These are phyloP conservation scores for carrot (Daucus carota) DNA, from an alignment of 129 eudicot species.

Conservation along the genomic window DNA sequence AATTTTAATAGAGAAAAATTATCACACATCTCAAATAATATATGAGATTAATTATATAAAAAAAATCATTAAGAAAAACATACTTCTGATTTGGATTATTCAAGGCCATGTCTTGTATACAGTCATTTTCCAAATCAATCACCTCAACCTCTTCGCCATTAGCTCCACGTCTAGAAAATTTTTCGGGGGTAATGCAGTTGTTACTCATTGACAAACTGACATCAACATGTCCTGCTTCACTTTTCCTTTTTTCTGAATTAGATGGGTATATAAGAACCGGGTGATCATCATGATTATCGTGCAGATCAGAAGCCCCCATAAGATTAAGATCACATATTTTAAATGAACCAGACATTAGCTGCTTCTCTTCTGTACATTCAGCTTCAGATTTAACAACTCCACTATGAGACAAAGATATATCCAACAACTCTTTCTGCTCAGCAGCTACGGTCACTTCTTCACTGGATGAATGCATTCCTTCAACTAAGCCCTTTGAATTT, in stretches of 20 bases:
- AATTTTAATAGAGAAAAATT: background rate
- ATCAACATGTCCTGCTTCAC: slow-evolving; percentile 40
- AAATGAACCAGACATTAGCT: slow-evolving; percentile 65
- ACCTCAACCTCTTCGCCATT: slow-evolving; percentile 67
- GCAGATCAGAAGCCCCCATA: slow-evolving; percentile 45
- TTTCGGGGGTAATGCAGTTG: slow-evolving; percentile 28
- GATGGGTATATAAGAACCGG: slow-evolving; percentile 35
- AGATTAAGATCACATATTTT: slow-evolving; percentile 89
- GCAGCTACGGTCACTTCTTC: slow-evolving; percentile 10
- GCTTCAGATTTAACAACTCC: slow-evolving; percentile 20
- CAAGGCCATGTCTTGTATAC: slow-evolving; percentile 39
- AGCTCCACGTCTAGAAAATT: slow-evolving; percentile 34
- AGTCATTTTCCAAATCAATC: slow-evolving; percentile 84
- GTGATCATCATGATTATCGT: slow-evolving; percentile 45
- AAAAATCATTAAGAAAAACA: slow-evolving; percentile 10
- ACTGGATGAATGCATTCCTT: slow-evolving; percentile 22
- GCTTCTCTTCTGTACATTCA: slow-evolving; percentile 56
- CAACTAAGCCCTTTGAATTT: slow-evolving; percentile 21
- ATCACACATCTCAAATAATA: background rate
- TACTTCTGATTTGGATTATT: slow-evolving; percentile 52
- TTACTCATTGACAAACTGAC: slow-evolving; percentile 72
- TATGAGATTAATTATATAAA: background rate
- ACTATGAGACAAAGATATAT: slow-evolving; percentile 26
- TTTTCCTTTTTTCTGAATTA: slow-evolving; percentile 25
- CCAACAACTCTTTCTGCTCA: slow-evolving; percentile 23